Conservation (phyloP, 2,329 filamentous ascomycete genomes). For the Cladophialophora exuberans region DNA sequence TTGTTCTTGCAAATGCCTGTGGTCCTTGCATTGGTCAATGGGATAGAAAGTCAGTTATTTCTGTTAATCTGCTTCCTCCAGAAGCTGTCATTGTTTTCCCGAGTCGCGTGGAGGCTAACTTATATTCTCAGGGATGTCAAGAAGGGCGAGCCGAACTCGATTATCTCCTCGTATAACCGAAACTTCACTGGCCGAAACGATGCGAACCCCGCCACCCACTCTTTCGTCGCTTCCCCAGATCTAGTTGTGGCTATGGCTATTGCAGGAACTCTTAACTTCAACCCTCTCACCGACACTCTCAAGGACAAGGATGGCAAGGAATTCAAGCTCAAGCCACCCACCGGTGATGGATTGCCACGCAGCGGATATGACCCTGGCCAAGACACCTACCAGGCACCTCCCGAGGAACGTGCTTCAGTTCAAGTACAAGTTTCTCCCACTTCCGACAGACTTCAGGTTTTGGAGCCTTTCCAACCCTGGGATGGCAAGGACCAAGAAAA, state of each 20-base stretch:
- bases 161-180: constrained; percentile 98
- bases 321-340: constrained; percentile 81
- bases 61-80: no score
- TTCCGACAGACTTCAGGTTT: constrained; percentile 92
- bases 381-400: constrained; percentile 95
- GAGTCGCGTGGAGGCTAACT: no score
- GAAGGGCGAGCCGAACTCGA: constrained; percentile 95
- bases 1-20: constrained; percentile 94
- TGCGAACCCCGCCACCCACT: constrained; percentile 91
- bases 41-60: no score
- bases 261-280: constrained; percentile 86
- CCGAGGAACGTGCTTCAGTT: constrained; percentile 73
- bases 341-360: constrained; percentile 77
- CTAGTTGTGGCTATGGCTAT: constrained; percentile 84
- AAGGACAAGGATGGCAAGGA: constrained; percentile 97
- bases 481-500: constrained; percentile 85
- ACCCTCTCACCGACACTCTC: constrained; percentile 87
- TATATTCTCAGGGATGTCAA: constrained; percentile 87
- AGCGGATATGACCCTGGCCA: constrained; percentile 87
- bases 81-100: no score
- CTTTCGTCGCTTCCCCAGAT: constrained; percentile 89
- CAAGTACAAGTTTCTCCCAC: constrained; percentile 81
- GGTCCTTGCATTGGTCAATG: constrained; percentile 91
- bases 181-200: constrained; percentile 99
- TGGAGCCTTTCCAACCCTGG: constrained; percentile 85